Base-by-base conservation (phyloP, 371 early-diverging fungal species). In the Lichtheimia ramosa region DNA sequence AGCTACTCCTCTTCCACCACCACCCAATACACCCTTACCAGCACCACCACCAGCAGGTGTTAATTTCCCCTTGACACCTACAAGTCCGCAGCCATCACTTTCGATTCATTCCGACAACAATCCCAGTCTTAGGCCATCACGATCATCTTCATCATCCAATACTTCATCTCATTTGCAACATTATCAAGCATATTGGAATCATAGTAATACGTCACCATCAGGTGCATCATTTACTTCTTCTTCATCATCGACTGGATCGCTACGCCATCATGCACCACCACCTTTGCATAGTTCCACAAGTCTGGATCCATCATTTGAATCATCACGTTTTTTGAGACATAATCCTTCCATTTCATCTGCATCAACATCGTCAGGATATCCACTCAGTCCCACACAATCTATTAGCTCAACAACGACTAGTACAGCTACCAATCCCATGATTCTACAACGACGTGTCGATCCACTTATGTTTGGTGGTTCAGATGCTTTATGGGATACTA, bases 401-500 rank as follows among this genome's bases (percentile, higher is more conserved):
- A 58, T 65, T 4, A 63, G 69, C 13, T 66, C 67, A 1, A 61
- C 51, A 7, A 61, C 66, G 25, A 65, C 74, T 7, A 50, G 68
- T 5, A 42, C 52, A 34, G 59, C 54, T n/a, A n/a, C n/a, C 27
- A 63, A 65, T 50, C 59, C 63, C 28, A 59, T 71, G 40, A 73
- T 71, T 15, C 69, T 66, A 24, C 79, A 79, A 56, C 60, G 67
- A 51, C 70, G 66, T 23, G 62, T 68, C 1, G 79, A 79, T 16
- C 76, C 76, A 8, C 50, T 79, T 1, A 62, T 64, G 0, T 79
- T 72, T 65, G 79, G 79, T 48, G 79, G 79, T 2, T 76, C 76
- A 1, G 79, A 79, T 58, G 74, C 67, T 12, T 50, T 79, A 3
- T 79, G 79, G 79, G 76, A 75, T 25, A 74, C 74, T 2, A 72